A percentile compares a stretch with the other conserved stretches of the same genome.
These are phyloP conservation scores for Amniculicola lignicola DNA, from an alignment of 495 filamentous ascomycete species.

Conservation along the genomic window DNA sequence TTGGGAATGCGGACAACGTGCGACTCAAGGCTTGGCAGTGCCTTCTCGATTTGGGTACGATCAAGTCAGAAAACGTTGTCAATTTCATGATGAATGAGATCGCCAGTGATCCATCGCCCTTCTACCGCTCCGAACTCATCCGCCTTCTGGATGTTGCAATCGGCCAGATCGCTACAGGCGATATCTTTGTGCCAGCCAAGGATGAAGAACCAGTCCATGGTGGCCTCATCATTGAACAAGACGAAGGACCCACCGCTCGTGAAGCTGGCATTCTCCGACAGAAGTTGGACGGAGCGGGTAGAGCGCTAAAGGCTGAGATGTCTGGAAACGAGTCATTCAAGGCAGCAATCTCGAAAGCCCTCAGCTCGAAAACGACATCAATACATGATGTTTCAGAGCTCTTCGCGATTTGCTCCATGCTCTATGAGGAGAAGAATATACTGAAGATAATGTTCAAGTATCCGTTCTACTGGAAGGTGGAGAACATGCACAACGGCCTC, in stretches of 20 bases:
- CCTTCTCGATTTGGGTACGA: slow-evolving; percentile 72
- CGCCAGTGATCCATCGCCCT: slow-evolving; percentile 76
- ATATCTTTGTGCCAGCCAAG: slow-evolving; percentile 41
- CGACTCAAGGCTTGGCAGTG: slow-evolving; percentile 80
- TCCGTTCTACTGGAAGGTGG: slow-evolving; percentile 67
- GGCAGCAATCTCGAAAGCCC: slow-evolving; percentile 72
- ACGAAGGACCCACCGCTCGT: slow-evolving; percentile 59
- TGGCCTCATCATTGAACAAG: slow-evolving; percentile 78
- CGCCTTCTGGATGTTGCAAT: slow-evolving; percentile 66
- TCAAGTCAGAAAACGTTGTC: slow-evolving; percentile 60
- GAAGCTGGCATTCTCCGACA: slow-evolving; percentile 68
- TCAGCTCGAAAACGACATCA: slow-evolving; percentile 61
- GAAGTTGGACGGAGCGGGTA: slow-evolving; percentile 71
- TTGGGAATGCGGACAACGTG: slow-evolving; percentile 73
- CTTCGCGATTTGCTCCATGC: slow-evolving; percentile 67
- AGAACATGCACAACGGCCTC: slow-evolving; percentile 58
- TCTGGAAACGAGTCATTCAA: slow-evolving; percentile 59
- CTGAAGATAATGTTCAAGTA: slow-evolving; percentile 62
- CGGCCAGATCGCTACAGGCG: slow-evolving; percentile 76
- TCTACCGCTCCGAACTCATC: slow-evolving; percentile 67
- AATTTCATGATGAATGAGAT: slow-evolving; percentile 68
- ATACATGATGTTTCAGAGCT: slow-evolving; percentile 73
- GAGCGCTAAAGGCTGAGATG: slow-evolving; percentile 70
- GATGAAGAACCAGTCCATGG: slow-evolving; percentile 44
- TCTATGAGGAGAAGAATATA: slow-evolving; percentile 66